Conservation (phyloP, 768 basidiomycete genomes). For the Sporobolomyces pararoseus region DNA sequence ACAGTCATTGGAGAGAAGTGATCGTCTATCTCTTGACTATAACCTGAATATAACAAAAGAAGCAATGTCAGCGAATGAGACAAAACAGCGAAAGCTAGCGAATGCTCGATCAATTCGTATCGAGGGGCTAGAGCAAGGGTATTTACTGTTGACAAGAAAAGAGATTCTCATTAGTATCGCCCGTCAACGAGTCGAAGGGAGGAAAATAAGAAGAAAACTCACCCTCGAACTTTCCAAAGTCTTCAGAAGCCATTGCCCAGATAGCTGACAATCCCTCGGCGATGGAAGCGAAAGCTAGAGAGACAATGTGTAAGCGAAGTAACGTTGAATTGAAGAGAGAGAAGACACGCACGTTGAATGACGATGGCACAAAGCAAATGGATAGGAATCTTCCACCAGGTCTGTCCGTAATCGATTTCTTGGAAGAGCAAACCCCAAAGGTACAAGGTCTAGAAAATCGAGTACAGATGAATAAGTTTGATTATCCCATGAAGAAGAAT, state of each 20-base stretch:
- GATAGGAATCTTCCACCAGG: slow-evolving; percentile 46
- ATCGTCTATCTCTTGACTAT: too few relatives aligned
- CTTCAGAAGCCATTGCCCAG: slow-evolving; percentile 46
- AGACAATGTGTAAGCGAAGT: background rate
- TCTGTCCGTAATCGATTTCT: slow-evolving; percentile 45
- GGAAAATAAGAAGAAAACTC: background rate
- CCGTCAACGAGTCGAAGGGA: too few relatives aligned
- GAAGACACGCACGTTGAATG: slow-evolving; percentile 39
- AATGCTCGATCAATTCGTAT: too few relatives aligned
- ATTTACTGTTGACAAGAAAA: too few relatives aligned
- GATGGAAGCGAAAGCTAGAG: slow-evolving; percentile 45
- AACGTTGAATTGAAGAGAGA: background rate
- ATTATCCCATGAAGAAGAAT: too few relatives aligned
- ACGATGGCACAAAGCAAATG: slow-evolving; percentile 44
- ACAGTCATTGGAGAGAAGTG: background rate
- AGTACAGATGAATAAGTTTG: background rate
- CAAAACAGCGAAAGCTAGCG: too few relatives aligned
- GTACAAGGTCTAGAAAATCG: slow-evolving; percentile 42
- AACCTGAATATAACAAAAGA: too few relatives aligned
- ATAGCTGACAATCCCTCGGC: slow-evolving; percentile 47
- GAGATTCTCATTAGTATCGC: too few relatives aligned
- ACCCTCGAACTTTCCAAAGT: slow-evolving; percentile 41
- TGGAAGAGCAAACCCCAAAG: slow-evolving; percentile 47
- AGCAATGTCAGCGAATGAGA: too few relatives aligned
- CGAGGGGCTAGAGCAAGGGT: too few relatives aligned